These are phyloP conservation scores for Ustilago crameri DNA, from an alignment of 1,284 basidiomycete species.

Conservation along the genomic window DNA sequence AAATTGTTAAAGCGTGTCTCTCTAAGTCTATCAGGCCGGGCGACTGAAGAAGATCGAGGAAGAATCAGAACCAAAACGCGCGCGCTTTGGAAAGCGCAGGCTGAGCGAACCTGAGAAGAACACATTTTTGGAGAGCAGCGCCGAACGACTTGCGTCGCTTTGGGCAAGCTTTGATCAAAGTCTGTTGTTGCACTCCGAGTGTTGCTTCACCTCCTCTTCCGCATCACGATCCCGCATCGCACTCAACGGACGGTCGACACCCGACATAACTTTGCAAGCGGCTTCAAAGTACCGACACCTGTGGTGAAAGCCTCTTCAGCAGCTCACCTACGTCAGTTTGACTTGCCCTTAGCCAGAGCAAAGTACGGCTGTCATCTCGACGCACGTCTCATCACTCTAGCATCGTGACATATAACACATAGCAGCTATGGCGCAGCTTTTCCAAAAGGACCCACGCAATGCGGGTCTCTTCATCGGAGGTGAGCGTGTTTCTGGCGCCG, in stretches of 20 bases:
- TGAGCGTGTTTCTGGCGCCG: slow-evolving; percentile 90
- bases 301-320: too few species aligned
- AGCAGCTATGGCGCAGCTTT: slow-evolving; percentile 64
- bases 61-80: slow-evolving; percentile 7
- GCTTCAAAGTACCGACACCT: too few species aligned
- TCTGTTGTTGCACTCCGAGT: too few species aligned
- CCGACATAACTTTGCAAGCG: too few species aligned
- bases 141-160: too few species aligned
- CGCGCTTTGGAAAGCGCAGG: background rate
- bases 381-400: background rate
- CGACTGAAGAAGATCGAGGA: slow-evolving; percentile 26
- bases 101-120: background rate
- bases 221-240: too few species aligned
- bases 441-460: slow-evolving; percentile 66
- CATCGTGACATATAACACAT: background rate
- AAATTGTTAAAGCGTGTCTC: too few species aligned
- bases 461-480: slow-evolving; percentile 81
- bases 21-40: too few species aligned
- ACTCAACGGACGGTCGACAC: too few species aligned
- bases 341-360: background rate
- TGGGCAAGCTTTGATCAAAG: background rate
- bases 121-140: background rate
- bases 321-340: too few species aligned
- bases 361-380: background rate
- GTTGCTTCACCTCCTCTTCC: background rate